phyloP scores from a whole-genome alignment of 169 alveolate genomes.

The Hepatocystis sp. region DNA sequence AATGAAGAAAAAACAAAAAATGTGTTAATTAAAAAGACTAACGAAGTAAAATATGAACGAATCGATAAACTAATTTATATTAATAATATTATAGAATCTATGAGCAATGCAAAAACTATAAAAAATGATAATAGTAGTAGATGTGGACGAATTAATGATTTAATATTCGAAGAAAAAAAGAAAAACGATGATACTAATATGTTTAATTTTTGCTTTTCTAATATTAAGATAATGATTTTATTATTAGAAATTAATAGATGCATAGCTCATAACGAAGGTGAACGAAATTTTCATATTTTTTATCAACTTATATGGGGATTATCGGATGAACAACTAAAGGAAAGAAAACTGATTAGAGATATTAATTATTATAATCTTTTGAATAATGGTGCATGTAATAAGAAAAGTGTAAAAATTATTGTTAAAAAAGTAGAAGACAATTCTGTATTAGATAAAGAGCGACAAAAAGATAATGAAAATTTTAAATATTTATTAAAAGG shows the following conservation, averaged over 20 bases:
- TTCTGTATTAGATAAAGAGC: background rate
- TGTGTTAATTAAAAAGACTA: background rate
- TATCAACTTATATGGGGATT: slow-evolving; percentile 86
- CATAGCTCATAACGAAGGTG: slow-evolving; percentile 89
- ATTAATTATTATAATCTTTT: slow-evolving; percentile 21
- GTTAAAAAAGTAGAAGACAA: background rate
- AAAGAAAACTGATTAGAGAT: slow-evolving; percentile 35
- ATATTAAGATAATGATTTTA: slow-evolving; percentile 30
- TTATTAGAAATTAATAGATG: slow-evolving; percentile 97
- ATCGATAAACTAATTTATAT: slow-evolving; percentile 66
- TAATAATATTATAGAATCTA: slow-evolving; percentile 95
- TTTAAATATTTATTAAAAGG: slow-evolving; percentile 37
- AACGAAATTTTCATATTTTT: slow-evolving; percentile 98
- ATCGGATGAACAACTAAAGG: slow-evolving; percentile 23
- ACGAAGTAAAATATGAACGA: slow-evolving; percentile 12
- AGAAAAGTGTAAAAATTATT: background rate
- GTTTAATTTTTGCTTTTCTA: slow-evolving; percentile 85
- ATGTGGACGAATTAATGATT: slow-evolving; percentile 97
- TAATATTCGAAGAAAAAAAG: slow-evolving; percentile 91
- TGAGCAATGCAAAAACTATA: slow-evolving; percentile 99
- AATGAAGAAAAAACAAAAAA: background rate
- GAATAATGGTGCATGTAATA: background rate
- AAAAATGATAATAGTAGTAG: slow-evolving; percentile 98
- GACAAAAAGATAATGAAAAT: slow-evolving; percentile 28
- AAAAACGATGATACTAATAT: slow-evolving; percentile 93